These are phyloP conservation scores for Porphyrellus cyaneotinctus DNA, from an alignment of 768 basidiomycete genomes.

Conservation along the genomic window DNA sequence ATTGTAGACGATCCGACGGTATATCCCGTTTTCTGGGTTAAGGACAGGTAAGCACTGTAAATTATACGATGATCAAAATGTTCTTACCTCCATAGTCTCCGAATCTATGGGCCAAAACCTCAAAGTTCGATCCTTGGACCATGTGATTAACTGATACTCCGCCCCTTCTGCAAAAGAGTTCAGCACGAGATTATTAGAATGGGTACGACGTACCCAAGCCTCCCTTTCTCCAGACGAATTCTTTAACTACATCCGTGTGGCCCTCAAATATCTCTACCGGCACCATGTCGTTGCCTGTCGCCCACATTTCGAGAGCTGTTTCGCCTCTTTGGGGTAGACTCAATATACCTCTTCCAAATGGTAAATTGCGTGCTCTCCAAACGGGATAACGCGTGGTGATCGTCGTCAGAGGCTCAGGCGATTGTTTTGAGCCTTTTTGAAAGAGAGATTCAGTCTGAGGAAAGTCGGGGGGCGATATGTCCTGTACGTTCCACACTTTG, in stretches of 20 bases:
- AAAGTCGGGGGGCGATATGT: slow-evolving; percentile 18
- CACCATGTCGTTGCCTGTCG: slow-evolving; percentile 24
- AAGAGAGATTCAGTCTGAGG: slow-evolving; percentile 4
- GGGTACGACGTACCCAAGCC: slow-evolving; percentile 40
- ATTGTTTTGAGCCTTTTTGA: slow-evolving; percentile 7
- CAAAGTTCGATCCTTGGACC: slow-evolving; percentile 89
- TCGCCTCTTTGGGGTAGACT: slow-evolving; percentile 87
- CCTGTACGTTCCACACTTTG: slow-evolving; percentile 66
- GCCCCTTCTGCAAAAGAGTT: slow-evolving; percentile 39
- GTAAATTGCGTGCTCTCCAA: slow-evolving; percentile 89
- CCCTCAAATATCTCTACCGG: slow-evolving; percentile 80
- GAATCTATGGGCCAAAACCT: slow-evolving; percentile 85
- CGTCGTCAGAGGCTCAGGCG: slow-evolving; percentile 39
- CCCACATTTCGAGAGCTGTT: slow-evolving; percentile 82
- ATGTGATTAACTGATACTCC: slow-evolving; percentile 62
- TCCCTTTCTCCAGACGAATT: slow-evolving; percentile 92
- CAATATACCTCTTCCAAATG: slow-evolving; percentile 87
- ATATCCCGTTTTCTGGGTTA: slow-evolving; percentile 48
- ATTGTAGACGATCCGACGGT: slow-evolving; percentile 24
- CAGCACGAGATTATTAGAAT: background rate
- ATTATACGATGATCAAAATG: background rate
- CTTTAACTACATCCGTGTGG: slow-evolving; percentile 91
- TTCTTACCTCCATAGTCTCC: slow-evolving; percentile 61
- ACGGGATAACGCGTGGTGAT: slow-evolving; percentile 85
- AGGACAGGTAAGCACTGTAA: slow-evolving; percentile 8